Evolutionary conservation across 768 basidiomycete species (phyloP).

Genomic region (Panus rudis): DNA sequence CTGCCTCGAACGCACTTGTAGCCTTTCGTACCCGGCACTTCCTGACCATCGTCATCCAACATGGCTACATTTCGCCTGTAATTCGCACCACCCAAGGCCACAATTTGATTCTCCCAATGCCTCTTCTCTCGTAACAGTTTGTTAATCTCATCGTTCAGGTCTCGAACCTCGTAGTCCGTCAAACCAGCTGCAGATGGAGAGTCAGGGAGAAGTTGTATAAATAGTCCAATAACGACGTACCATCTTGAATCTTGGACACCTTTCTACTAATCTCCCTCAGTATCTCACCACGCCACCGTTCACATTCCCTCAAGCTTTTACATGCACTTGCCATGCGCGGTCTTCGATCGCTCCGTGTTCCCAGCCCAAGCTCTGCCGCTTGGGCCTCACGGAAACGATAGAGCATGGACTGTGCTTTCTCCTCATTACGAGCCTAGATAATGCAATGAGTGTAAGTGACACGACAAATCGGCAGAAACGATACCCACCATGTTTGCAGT

Average conservation of each 20-base stretch:
- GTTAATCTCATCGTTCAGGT: constrained; percentile 97
- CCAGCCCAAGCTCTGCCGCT: constrained; percentile 90
- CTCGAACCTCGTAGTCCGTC: constrained; percentile 92
- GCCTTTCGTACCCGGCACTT: constrained; percentile 93
- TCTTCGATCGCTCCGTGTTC: constrained; percentile 74
- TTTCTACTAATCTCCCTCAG: constrained; percentile 91
- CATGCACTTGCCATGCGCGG: constrained; percentile 90
- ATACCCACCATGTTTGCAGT: too few relatives aligned
- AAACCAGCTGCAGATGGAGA: constrained; percentile 57
- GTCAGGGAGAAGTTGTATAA: too few relatives aligned
- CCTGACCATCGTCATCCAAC: constrained; percentile 91
- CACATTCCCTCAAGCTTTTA: constrained; percentile 88
- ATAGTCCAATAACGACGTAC: constrained; percentile 41
- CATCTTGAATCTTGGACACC: constrained; percentile 96
- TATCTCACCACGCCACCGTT: constrained; percentile 95
- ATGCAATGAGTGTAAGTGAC: background rate
- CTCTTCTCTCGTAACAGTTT: constrained; percentile 89
- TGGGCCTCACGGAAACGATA: constrained; percentile 97
- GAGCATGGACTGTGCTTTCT: constrained; percentile 94
- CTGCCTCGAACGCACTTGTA: constrained; percentile 63
- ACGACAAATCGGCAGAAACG: too few relatives aligned
- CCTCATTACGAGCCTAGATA: constrained; percentile 88
- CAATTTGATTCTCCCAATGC: constrained; percentile 98
- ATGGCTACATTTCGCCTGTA: constrained; percentile 91
- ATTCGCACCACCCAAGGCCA: constrained; percentile 93